Evolutionary conservation across 768 basidiomycete species (phyloP), one percentile per base, ranked within the genome.

Genomic region (Lactarius deliciosus): DNA sequence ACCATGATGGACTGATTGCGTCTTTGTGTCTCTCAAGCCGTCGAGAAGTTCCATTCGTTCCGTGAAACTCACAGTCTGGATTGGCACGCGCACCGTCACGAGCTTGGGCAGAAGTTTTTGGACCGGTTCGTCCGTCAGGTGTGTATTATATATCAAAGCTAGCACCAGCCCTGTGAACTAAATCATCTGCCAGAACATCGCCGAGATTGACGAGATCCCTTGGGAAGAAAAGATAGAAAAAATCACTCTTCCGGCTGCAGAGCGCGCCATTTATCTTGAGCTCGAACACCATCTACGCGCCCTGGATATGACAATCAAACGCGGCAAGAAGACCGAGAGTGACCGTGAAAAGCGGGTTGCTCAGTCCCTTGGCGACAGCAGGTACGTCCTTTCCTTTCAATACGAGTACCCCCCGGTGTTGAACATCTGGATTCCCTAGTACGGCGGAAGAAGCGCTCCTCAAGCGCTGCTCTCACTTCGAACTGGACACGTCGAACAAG

Each of bases 121-220:
- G 82, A 94, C 70, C 87, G 81, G 57, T 94, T 90, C 70, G 91
- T 94, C 69, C 86, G 92, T 71, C 92, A 94, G 84, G 92, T 92
- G 68, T 9, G 84, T 74, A 38, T 9, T 38, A 65, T 63, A 22
- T 53, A 53, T 25, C 10, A 36, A 1, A 20, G 34, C 18, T 25
- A 30, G 28, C 32, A 25, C 28, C 22, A 15, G 57, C 41, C 18
- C 20, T 6, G 13, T 10, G 11, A 20, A 30, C 61, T 64, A 57
- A 50, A 38, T 13, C 57, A 38, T 20, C 36, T 70, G 65, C 10
- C 71, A 97, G 90, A 97, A 97, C 73, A 87, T 96, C 60, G 94
- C 96, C 10, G 96, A 98, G 78, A 98, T 97, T 64, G 94, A 95
- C 67, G 96, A 98, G 77, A 98, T 98, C 64, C 90, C 91, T 1